Evolutionary conservation across 495 filamentous ascomycete genomes (phyloP), one percentile per base, ranked within the genome.

Genomic region (Cryomyces minteri): DNA sequence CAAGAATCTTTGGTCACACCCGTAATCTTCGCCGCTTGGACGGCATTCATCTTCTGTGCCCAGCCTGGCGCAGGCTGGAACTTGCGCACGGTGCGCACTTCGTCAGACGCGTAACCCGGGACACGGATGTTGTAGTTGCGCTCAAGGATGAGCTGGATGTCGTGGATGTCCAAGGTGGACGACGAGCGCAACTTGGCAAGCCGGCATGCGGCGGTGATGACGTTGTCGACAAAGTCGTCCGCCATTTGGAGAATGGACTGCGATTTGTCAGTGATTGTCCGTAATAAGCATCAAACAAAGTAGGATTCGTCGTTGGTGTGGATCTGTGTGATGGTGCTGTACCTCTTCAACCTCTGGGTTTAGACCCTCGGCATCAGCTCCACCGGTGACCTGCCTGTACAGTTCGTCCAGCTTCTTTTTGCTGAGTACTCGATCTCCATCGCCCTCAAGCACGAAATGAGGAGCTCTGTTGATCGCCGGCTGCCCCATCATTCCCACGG

Each of bases 51-150:
- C 71, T 98, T 98, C 54, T 82, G 78, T 44, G 87, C 84, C 84
- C 90, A 96, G 29, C 73, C 79, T 40, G 75, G 68, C 41, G 84
- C 76, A 5, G 90, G 90, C 59, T 87, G 80, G 28, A 88, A 78
- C 63, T 94, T 94, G 55, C 85, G 77, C 18, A 95, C 88, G 4
- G 85, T 95, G 45, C 90, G 77, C 48, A 94, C 72, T 63, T 98
- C 90, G 55, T 98, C 90, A 31, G 83, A 82, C 5, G 85, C 77
- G 62, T 92, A 95, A 32, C 90, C 90, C 0, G 90, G 93, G 47
- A 95, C 84, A 46, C 90, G 83, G 66, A 96, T 96, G 62, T 96
- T 95, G 74, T 92, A 95, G 59, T 86, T 88, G 46, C 92, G 82
- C 66, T 98, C 90, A 12, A 98, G 79, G 28, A 94, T 79, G 32